A percentile compares a stretch with the other conserved stretches of the same genome.
phyloP scores from a whole-genome alignment of 208 protist genomes.

The Crithidia fasciculata region DNA sequence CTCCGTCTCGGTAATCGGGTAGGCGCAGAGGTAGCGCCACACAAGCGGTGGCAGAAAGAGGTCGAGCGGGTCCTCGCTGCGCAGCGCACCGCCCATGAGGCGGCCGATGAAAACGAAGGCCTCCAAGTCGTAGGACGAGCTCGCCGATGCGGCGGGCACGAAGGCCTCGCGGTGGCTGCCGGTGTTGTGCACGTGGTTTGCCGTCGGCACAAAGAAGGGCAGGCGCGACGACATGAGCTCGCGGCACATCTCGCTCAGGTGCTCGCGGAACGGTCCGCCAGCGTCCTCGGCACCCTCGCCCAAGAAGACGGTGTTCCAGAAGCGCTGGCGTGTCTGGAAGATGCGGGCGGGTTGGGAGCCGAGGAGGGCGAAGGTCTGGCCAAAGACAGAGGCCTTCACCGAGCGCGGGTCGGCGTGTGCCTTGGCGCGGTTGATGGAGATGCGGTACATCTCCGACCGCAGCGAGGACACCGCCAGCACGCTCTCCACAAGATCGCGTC shows the following conservation, averaged over 20 bases:
- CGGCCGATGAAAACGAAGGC: slow-evolving; percentile 93
- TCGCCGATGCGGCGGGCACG: slow-evolving; percentile 83
- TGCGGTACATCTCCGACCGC: slow-evolving; percentile 70
- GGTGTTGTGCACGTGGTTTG: slow-evolving; percentile 88
- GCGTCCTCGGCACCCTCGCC: slow-evolving; percentile 95
- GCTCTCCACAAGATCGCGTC: slow-evolving; percentile 64
- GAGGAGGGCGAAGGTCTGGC: slow-evolving; percentile 86
- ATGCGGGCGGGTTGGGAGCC: slow-evolving; percentile 70
- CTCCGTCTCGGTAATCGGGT: slow-evolving; percentile 72
- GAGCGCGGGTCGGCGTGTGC: slow-evolving; percentile 42
- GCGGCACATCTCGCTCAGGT: slow-evolving; percentile 91
- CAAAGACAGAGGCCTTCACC: slow-evolving; percentile 81
- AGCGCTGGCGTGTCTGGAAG: slow-evolving; percentile 85
- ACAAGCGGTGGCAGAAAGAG: slow-evolving; percentile 92
- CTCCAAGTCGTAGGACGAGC: slow-evolving; percentile 47
- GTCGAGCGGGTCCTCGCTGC: slow-evolving; percentile 88
- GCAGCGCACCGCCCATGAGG: slow-evolving; percentile 95
- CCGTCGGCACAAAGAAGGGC: slow-evolving; percentile 91
- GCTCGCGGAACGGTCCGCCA: slow-evolving; percentile 93
- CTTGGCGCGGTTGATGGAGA: slow-evolving; percentile 88
- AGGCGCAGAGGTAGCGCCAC: slow-evolving; percentile 88
- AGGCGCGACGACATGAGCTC: slow-evolving; percentile 88
- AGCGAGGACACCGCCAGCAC: slow-evolving; percentile 82
- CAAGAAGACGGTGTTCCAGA: slow-evolving; percentile 91
- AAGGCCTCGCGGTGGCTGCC: slow-evolving; percentile 89